These are phyloP conservation scores for Mortierella claussenii DNA, from an alignment of 192 early-diverging fungal species.

Conservation along the genomic window DNA sequence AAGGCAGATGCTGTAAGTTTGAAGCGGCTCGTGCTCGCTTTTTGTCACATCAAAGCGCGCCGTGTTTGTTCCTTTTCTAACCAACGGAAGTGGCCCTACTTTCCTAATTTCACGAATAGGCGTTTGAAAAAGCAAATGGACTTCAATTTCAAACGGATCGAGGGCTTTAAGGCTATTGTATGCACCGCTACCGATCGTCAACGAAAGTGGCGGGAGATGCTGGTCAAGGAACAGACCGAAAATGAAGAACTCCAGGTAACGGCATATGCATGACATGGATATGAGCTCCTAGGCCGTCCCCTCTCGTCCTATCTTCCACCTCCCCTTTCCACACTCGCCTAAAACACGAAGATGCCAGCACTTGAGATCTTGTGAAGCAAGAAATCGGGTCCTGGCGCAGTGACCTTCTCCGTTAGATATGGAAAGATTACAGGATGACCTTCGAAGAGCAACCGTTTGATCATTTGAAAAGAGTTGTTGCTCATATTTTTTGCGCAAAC, in stretches of 20 bases:
- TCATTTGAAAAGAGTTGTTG: conserved; percentile 54
- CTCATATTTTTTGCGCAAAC: conserved; percentile 45
- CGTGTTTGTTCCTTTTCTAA: no score
- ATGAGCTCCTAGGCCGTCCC: no score
- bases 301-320: not conserved
- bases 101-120: conserved; percentile 2
- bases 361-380: not conserved
- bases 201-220: conserved; percentile 51
- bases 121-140: conserved; percentile 52
- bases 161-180: conserved; percentile 40
- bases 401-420: conserved; percentile 48
- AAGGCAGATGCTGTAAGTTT: conserved; percentile 45
- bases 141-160: conserved; percentile 43
- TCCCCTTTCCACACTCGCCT: not conserved
- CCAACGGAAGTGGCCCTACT: no score
- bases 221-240: conserved; percentile 29
- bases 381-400: conserved; percentile 5
- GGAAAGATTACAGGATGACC: conserved; percentile 48
- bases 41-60: no score
- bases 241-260: conserved; percentile 52
- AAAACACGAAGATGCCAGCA: conserved; percentile 20
- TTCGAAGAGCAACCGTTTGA: conserved; percentile 38
- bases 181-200: conserved; percentile 34
- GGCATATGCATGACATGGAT: not conserved
- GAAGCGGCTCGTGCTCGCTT: not conserved